Evolutionary conservation across 169 alveolate genomes (phyloP).

Genomic region (Cryptosporidium viatorum): DNA sequence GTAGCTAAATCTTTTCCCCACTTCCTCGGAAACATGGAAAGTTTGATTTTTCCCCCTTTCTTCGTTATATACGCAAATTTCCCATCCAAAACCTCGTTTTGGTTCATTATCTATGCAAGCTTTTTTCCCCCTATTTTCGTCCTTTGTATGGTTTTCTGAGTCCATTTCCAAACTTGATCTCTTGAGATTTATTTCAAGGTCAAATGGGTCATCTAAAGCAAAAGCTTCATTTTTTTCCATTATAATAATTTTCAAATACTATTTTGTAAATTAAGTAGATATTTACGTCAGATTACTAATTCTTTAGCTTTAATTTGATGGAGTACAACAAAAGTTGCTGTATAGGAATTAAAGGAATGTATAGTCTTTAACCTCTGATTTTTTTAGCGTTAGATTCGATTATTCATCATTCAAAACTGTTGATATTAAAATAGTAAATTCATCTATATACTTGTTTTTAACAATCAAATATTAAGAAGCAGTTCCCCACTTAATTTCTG

Average conservation of each 20-base stretch:
- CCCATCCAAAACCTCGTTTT: constrained; percentile 53
- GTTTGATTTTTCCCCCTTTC: constrained; percentile 1
- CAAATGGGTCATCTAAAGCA: constrained; percentile 41
- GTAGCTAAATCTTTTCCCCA: constrained; percentile 35
- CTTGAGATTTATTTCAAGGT: constrained; percentile 46
- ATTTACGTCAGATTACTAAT: neutral
- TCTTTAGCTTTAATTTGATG: neutral
- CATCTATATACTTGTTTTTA: constrained; percentile 1
- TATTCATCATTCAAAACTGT: neutral
- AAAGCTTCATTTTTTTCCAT: constrained; percentile 7
- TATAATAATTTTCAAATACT: neutral
- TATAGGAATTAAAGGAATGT: neutral
- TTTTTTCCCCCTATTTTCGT: constrained; percentile 1
- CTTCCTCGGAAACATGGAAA: constrained; percentile 41
- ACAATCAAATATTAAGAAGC: neutral
- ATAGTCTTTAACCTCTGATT: neutral
- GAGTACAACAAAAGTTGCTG: neutral
- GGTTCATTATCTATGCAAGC: neutral
- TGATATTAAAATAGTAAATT: neutral
- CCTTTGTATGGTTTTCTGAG: neutral
- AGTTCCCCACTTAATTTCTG: constrained; percentile 17
- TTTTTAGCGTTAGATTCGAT: neutral
- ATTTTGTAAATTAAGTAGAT: no score
- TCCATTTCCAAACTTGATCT: constrained; percentile 23
- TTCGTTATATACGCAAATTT: constrained; percentile 48